Evolutionary conservation across 306 rosid species (phyloP), one percentile per base, ranked within the genome.

Genomic region (Elaeagnus macrophylla): DNA sequence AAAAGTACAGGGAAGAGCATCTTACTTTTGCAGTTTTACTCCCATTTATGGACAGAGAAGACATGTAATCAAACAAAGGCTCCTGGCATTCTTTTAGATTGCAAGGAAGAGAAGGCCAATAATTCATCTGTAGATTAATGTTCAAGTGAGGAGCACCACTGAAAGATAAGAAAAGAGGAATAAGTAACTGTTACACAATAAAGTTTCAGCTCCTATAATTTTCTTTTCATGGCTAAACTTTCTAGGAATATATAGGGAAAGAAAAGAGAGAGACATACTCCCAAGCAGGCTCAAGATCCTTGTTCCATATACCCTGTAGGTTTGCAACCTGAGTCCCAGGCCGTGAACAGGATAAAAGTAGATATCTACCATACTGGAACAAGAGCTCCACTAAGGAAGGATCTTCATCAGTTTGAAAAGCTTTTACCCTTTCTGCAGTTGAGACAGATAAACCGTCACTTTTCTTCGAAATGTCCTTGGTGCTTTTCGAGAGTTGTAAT

Each of bases 221-320:
- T 25, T 25, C 32, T 25, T 25, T 25, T 25, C 32, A 25, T 25
- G 32, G 14, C 8, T 11, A 11, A 44, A 11, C 0, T 13, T 6
- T 11, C 12, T 44, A 40, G 18, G 37, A 54, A 8, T 10, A 38
- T 15, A 13, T 9, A n/a, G 8, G 11, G 14, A 16, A 10, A 45
- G 48, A 35, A 32, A 12, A 48, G 69, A 60, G 62, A 48, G 61
- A 55, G 37, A 67, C 86, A 54, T 79, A 89, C 97, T 80, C 97
- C 97, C 97, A 89, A 55, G 93, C 75, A 44, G 97, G 97, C 55
- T 67, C 69, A 48, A 77, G 9, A 15, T 89, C 75, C 51, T 85
- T 54, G 81, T 82, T 89, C 97, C 97, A 89, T 62, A 89, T 80
- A 54, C 97, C 97, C 76, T 89, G 97, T 66, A 89, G 79, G 61